Conservation (phyloP, 352 stramenopile species). For the Globisporangium irregulare region DNA sequence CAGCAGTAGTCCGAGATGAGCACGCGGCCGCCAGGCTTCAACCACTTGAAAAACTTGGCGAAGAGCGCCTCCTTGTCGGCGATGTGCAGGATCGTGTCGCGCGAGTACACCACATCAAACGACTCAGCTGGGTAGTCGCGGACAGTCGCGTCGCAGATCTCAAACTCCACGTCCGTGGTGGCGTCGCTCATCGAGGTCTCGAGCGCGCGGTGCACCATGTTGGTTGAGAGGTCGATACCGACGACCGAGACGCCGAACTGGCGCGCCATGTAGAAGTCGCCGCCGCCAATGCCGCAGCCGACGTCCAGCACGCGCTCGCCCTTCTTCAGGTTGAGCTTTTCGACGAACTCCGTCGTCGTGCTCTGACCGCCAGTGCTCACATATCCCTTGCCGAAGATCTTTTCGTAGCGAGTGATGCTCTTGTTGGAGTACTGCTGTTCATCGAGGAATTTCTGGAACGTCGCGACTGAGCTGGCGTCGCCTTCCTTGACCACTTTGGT, state of each 20-base stretch:
- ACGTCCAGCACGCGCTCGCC: constrained; percentile 85
- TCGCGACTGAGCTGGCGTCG: constrained; percentile 32
- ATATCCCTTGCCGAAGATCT: constrained; percentile 75
- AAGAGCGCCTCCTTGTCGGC: constrained; percentile 39
- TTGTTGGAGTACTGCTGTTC: constrained; percentile 68
- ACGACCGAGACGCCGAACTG: constrained; percentile 81
- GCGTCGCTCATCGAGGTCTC: constrained; percentile 54
- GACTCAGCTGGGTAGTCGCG: constrained; percentile 55
- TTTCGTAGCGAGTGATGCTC: constrained; percentile 71
- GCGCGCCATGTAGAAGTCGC: constrained; percentile 89
- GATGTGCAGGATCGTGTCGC: constrained; percentile 48
- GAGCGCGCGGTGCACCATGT: constrained; percentile 73
- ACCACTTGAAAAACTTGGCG: constrained; percentile 39
- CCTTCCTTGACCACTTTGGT: constrained; percentile 49
- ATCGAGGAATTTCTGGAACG: constrained; percentile 73
- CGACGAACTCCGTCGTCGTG: constrained; percentile 70
- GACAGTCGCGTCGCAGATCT: constrained; percentile 66
- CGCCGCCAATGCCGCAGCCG: constrained; percentile 89
- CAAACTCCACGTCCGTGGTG: constrained; percentile 55
- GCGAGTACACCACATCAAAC: constrained; percentile 60
- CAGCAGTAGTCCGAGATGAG: constrained; percentile 63
- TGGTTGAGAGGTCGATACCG: constrained; percentile 71
- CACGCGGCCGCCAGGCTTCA: constrained; percentile 38
- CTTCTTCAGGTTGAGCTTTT: constrained; percentile 57
- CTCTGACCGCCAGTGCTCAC: constrained; percentile 62